Evolutionary conservation across 2,329 filamentous ascomycete species (phyloP).

Genomic region (Arthrobotrys iridis): DNA sequence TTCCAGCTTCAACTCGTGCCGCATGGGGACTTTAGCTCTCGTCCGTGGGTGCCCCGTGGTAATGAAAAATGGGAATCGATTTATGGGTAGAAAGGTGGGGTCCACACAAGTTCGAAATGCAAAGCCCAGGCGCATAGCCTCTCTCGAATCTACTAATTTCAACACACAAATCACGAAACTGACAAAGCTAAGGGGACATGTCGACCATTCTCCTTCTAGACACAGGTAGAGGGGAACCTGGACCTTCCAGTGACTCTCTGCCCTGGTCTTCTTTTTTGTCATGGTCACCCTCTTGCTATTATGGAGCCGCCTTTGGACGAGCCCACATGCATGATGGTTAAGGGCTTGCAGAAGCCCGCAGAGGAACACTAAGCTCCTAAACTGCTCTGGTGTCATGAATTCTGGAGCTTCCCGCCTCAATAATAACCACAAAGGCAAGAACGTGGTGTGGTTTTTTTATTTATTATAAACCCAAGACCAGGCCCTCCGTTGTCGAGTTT

Average conservation of each 20-base stretch:
- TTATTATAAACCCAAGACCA: conserved; percentile 26
- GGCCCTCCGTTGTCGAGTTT: conserved; percentile 40
- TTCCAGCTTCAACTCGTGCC: conserved; percentile 17
- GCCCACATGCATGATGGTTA: conserved; percentile 42
- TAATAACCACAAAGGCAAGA: conserved; percentile 43
- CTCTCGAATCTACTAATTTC: conserved; percentile 48
- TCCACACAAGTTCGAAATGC: conserved; percentile 28
- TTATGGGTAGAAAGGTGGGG: conserved; percentile 27
- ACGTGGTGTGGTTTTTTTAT: conserved; percentile 45
- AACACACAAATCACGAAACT: conserved; percentile 48
- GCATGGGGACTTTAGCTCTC: conserved; percentile 2
- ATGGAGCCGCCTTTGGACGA: conserved; percentile 43
- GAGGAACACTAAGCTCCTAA: neutral
- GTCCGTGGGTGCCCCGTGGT: conserved; percentile 40
- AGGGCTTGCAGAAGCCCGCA: conserved; percentile 20
- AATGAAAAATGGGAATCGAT: conserved; percentile 25
- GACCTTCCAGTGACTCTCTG: conserved; percentile 25
- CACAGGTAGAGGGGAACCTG: conserved; percentile 21
- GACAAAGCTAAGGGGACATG: conserved; percentile 34
- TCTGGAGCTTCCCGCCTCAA: conserved; percentile 26
- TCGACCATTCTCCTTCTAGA: conserved; percentile 24
- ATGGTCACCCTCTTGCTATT: conserved; percentile 43
- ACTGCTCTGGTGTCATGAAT: conserved; percentile 11
- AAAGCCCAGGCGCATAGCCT: conserved; percentile 51
- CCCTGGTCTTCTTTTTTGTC: conserved; percentile 52